Evolutionary conservation across 1,139 yeast species (phyloP).

Genomic region (Lizanozyma gosingica): DNA sequence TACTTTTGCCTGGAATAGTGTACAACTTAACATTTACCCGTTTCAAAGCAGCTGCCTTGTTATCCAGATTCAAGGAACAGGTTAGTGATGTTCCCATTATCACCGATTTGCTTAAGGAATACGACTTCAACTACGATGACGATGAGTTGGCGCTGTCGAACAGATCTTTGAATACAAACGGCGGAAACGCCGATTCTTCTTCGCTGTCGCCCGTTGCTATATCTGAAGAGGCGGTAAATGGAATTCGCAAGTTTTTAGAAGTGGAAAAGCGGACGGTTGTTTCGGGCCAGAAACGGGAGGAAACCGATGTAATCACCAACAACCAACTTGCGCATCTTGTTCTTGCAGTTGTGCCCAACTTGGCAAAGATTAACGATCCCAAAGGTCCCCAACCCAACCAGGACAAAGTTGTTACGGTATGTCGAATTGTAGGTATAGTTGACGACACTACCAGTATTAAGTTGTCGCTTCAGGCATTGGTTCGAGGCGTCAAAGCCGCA

Average conservation of each 20-base stretch:
- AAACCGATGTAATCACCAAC: slow-evolving; percentile 1
- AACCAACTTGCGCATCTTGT: slow-evolving; percentile 30
- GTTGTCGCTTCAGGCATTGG: slow-evolving; percentile 46
- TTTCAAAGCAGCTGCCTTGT: slow-evolving; percentile 39
- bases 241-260: slow-evolving; percentile 22
- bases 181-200: slow-evolving; percentile 10
- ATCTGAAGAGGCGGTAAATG: slow-evolving; percentile 28
- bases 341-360: slow-evolving; percentile 34
- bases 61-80: slow-evolving; percentile 28
- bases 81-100: slow-evolving; percentile 22
- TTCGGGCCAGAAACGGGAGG: too few species aligned
- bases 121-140: slow-evolving; percentile 20
- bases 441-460: slow-evolving; percentile 38
- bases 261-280: slow-evolving; percentile 12
- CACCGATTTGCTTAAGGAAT: slow-evolving; percentile 24
- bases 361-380: slow-evolving; percentile 24
- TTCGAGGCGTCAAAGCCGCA: slow-evolving; percentile 26
- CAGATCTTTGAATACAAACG: slow-evolving; percentile 12
- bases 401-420: slow-evolving; percentile 33
- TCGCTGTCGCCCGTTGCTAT: slow-evolving; percentile 16
- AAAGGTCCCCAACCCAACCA: slow-evolving; percentile 7
- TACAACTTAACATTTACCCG: slow-evolving; percentile 47
- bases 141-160: slow-evolving; percentile 11
- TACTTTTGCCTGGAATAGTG: slow-evolving; percentile 52
- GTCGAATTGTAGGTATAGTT: slow-evolving; percentile 39